Base-by-base conservation (phyloP, 352 stramenopile species). In the Globisporangium nagaii region DNA sequence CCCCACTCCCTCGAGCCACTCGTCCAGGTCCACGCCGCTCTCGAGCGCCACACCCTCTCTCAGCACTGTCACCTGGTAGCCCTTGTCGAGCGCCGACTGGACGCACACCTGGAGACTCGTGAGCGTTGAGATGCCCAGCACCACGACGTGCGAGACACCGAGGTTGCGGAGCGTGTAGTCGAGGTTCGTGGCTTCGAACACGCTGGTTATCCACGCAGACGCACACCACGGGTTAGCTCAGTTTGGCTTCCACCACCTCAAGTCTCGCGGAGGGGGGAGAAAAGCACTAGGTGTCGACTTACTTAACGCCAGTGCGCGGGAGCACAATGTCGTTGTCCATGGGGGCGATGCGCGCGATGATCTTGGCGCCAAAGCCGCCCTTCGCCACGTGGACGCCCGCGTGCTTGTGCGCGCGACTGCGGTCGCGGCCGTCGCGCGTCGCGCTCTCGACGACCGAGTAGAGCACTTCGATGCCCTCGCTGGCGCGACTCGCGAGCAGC, bases 161-260 rank as follows among this genome's bases (percentile, higher is more conserved):
- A 97, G 71, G 68, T 95, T 97, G 4, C 81, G 73, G 11, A 97
- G 48, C n/a, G 95, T 55, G 53, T 93, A 96, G 71, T 96, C 83
- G 0, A 96, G 49, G 64, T 96, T 96, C 2, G 90, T 96, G 7
- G 82, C 74, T 31, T 81, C 66, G 58, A 97, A 96, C 1, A 95
- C 68, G 54, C 84, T 96, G 49, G 40, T 65, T 8, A 52, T 37
- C 13, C 20, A 58, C 7, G 55, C 8, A 58, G 2, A 55, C 12
- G 62, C 3, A 64, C 6, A 59, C 7, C 30, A 34, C 17, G 13
- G 11, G 2, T 27, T 34, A 13, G 31, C 28, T 41, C 17, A n/a
- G n/a, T n/a, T n/a, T n/a, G n/a, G n/a, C n/a, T n/a, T 19, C 10
- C 17, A 28, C 13, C 31, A 53, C 20, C 19, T 15, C 17, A 41